phyloP scores from a whole-genome alignment of 106 monocot genomes.

The Vanilla planifolia region DNA sequence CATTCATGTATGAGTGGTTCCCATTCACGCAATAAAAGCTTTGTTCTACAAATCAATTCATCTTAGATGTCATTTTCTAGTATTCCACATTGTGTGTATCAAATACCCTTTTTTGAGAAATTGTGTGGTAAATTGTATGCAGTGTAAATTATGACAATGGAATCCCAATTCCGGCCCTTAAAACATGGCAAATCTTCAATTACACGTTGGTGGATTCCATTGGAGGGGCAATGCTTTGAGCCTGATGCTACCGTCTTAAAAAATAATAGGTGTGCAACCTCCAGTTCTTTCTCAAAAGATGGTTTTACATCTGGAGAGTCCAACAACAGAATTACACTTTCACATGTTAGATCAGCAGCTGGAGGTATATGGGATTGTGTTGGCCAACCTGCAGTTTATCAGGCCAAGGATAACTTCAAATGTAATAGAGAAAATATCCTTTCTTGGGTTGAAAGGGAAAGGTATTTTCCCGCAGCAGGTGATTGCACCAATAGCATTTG shows the following conservation, averaged over 20 bases:
- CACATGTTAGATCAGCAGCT: constrained; percentile 44
- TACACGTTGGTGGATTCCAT: constrained; percentile 41
- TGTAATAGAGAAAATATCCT: constrained; percentile 15
- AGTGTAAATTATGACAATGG: constrained; percentile 23
- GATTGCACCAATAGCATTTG: not conserved
- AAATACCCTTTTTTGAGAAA: not conserved
- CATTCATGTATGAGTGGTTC: not conserved
- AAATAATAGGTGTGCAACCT: constrained; percentile 2
- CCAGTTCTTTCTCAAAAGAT: constrained; percentile 11
- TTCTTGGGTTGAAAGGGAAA: constrained; percentile 9
- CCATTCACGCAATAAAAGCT: not conserved
- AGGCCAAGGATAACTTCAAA: constrained; percentile 13
- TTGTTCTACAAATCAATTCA: not conserved
- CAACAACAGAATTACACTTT: constrained; percentile 31
- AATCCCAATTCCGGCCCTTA: constrained; percentile 12
- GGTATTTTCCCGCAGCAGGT: not conserved
- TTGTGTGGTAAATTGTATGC: not conserved
- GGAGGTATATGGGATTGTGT: constrained; percentile 59
- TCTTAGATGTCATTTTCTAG: not conserved
- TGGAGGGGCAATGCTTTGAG: constrained; percentile 24
- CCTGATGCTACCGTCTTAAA: constrained; percentile 7
- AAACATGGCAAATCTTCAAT: constrained; percentile 35
- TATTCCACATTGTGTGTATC: not conserved
- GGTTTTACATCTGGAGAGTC: constrained; percentile 15
- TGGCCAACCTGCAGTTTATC: constrained; percentile 32